phyloP scores from a whole-genome alignment of 768 basidiomycete species.

The Lactifluus volemus region DNA sequence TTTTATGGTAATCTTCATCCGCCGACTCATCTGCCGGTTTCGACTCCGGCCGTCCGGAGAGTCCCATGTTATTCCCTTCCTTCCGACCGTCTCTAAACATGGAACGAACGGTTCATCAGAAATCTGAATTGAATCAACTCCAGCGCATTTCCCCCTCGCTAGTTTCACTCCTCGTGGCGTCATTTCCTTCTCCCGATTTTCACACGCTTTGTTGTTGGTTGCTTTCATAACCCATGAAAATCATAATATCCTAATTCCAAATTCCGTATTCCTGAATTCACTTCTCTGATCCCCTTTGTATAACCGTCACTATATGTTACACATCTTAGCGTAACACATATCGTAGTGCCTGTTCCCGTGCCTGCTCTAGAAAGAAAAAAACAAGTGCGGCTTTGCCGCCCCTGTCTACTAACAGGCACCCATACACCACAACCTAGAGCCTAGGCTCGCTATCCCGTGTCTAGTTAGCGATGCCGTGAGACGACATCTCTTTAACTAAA shows the following conservation, averaged over 20 bases:
- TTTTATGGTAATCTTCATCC: background rate
- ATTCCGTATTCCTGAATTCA: no score
- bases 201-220: background rate
- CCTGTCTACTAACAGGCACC: background rate
- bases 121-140: background rate
- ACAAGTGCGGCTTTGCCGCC: background rate
- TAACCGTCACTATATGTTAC: no score
- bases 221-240: background rate
- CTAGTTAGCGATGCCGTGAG: background rate
- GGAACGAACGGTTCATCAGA: constrained; percentile 2
- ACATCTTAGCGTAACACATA: no score
- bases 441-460: background rate
- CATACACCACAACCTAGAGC: no score
- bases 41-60: background rate
- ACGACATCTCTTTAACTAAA: background rate
- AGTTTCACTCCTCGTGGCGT: constrained; percentile 16
- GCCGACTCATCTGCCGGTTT: background rate
- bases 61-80: no score
- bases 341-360: no score
- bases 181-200: background rate
- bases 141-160: no score
- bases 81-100: background rate
- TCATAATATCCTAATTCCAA: background rate
- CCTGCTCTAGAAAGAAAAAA: background rate
- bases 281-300: no score